Evolutionary conservation across 805 yeast genomes (phyloP).

Genomic region (Metschnikowia arizonensis): DNA sequence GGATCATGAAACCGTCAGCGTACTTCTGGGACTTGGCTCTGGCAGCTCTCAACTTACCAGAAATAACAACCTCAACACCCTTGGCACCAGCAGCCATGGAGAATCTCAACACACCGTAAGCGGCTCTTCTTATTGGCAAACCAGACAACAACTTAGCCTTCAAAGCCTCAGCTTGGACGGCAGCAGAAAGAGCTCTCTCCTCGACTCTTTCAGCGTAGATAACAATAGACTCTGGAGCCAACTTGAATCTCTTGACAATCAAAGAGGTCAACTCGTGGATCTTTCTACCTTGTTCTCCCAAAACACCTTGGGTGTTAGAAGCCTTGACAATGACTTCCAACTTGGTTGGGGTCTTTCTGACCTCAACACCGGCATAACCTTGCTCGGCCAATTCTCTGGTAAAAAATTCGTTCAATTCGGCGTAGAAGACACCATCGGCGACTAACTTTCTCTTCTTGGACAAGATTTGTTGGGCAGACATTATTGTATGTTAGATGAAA

Average conservation of each 20-base stretch:
- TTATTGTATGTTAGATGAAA: conserved; percentile 15
- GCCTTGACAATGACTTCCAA: conserved; percentile 99
- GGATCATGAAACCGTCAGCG: conserved; percentile 99
- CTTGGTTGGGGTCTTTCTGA: conserved; percentile 96
- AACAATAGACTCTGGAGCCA: conserved; percentile 87
- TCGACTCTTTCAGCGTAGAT: conserved; percentile 98
- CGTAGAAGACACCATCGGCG: conserved; percentile 99
- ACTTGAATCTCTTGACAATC: conserved; percentile 97
- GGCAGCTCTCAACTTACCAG: conserved; percentile 99
- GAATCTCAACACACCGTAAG: conserved; percentile 99
- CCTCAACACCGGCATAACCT: conserved; percentile 99
- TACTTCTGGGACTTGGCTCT: conserved; percentile 99
- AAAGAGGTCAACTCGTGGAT: conserved; percentile 97
- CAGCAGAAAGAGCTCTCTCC: conserved; percentile 99
- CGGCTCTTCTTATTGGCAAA: conserved; percentile 99
- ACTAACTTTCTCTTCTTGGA: conserved; percentile 99
- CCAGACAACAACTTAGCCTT: conserved; percentile 97
- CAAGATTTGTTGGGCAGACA: conserved; percentile 45
- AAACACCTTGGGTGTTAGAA: conserved; percentile 96
- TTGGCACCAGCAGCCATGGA: conserved; percentile 99
- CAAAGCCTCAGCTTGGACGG: conserved; percentile 99
- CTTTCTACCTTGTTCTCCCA: conserved; percentile 99
- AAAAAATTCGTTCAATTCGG: conserved; percentile 99
- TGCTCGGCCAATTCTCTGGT: conserved; percentile 99
- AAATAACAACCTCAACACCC: conserved; percentile 99